Base-by-base conservation (phyloP, 306 rosid genomes). In the Ziziphus jujuba region DNA sequence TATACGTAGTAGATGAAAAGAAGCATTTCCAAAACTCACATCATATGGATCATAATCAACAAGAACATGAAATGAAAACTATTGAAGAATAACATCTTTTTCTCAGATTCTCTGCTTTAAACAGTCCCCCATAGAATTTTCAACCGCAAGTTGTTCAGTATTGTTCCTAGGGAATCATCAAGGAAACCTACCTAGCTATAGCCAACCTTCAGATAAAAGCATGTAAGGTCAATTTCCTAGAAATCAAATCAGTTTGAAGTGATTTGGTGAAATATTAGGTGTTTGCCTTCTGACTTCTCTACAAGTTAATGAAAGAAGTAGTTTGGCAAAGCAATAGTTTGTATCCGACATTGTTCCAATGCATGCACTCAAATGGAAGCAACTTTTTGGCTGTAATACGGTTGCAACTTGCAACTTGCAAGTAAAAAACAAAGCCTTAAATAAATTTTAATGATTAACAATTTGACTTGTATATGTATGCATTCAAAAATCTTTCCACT, bases 251-350 rank as follows among this genome's bases (percentile, higher is more conserved):
- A 7, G 17, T 44, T 28, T 45, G 36, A 13, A 44, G 38, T 40
- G 44, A 45, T 63, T 10, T 10, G 66, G 15, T 4, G 36, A 55
- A 47, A 38, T 23, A 47, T 19, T 59, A 19, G 64, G 64, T 59
- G 44, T 43, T 58, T 40, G 45, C 12, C 45, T 40, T 40, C 45
- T 40, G 64, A n/a, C 63, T 59, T 59, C 45, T 59, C 63, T 59
- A 34, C 9, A 33, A 59, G 17, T 34, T 59, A 34, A 19, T 59
- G 63, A 33, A 35, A n/a, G 17, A 28, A 28, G 24, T 31, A 12
- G 48, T 34, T 9, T 34, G 47, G 22, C 45, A 17, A 16, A 8
- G 13, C 12, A 14, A n/a, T 28, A 28, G 33, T 28, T 28, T 28
- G 33, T 28, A 28, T 14, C 38, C 10, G 24, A 9, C 61, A 56